Percentiles rank a stretch among this genome's conserved stretches.
Evolutionary conservation across 495 filamentous ascomycete genomes (phyloP).

Genomic region (Neurospora discreta): DNA sequence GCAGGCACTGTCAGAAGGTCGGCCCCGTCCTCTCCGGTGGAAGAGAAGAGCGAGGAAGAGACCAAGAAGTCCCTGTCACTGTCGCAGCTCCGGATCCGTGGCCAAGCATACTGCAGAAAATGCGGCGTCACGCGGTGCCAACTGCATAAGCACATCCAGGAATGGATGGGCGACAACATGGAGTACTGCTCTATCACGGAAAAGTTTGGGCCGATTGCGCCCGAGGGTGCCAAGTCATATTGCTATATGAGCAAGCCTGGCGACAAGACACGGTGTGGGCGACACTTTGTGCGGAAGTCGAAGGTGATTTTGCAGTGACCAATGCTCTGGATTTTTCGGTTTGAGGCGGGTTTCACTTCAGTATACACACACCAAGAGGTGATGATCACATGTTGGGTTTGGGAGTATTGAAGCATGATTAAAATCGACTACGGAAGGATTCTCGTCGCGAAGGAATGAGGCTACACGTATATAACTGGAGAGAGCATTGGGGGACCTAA

Average conservation of each 20-base stretch:
- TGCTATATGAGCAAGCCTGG: slow-evolving; percentile 40
- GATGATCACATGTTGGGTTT: neutral
- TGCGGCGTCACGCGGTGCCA: slow-evolving; percentile 42
- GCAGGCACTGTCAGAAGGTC: slow-evolving; percentile 24
- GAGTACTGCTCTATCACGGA: slow-evolving; percentile 42
- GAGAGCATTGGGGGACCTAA: neutral
- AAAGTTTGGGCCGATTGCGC: slow-evolving; percentile 35
- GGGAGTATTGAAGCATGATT: neutral
- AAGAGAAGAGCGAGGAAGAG: slow-evolving; percentile 3
- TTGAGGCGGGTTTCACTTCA: neutral
- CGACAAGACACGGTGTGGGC: slow-evolving; percentile 36
- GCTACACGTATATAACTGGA: neutral
- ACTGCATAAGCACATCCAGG: slow-evolving; percentile 41
- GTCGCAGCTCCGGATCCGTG: slow-evolving; percentile 28
- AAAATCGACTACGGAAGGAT: neutral
- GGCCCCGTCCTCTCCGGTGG: neutral
- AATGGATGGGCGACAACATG: slow-evolving; percentile 35
- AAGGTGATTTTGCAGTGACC: slow-evolving; percentile 15
- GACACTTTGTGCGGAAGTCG: slow-evolving; percentile 25
- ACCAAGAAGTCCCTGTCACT: slow-evolving; percentile 10
- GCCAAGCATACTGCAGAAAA: slow-evolving; percentile 39
- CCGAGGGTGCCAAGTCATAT: slow-evolving; percentile 23
- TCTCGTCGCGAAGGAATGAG: neutral
- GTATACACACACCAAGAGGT: neutral
- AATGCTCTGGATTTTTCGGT: neutral